These are phyloP conservation scores for Talaromyces liani DNA, from an alignment of 495 filamentous ascomycete genomes.

Conservation along the genomic window DNA sequence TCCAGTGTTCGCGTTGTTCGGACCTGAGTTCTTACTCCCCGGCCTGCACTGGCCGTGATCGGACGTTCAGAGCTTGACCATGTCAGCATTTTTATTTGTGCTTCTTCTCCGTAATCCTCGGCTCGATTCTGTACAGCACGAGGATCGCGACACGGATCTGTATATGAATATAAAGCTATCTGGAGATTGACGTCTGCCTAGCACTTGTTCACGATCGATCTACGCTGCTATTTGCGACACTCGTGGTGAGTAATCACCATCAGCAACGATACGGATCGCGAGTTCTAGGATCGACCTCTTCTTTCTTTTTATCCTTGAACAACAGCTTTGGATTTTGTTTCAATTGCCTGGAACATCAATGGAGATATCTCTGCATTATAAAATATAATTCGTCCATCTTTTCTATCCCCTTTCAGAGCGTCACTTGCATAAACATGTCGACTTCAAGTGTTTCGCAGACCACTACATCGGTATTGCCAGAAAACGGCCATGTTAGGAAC, in stretches of 20 bases:
- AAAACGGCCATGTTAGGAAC: slow-evolving; percentile 28
- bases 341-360: not conserved
- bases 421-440: not conserved
- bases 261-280: not conserved
- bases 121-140: not conserved
- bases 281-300: not conserved
- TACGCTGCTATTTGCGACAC: not conserved
- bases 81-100: not conserved
- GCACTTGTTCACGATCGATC: not conserved
- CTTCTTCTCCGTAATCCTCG: not conserved
- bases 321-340: not conserved
- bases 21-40: not conserved
- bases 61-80: not conserved
- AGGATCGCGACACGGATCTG: not conserved
- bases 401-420: not conserved
- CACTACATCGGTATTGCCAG: not conserved
- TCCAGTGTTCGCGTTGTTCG: not conserved
- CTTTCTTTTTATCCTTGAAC: not conserved
- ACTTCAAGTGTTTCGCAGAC: not conserved
- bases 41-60: not conserved
- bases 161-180: not conserved
- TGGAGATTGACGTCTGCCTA: not conserved
- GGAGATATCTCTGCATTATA: not conserved
- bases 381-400: not conserved
- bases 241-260: not conserved